Conservation (phyloP, 768 basidiomycete genomes). For the Hypsizygus marmoreus region DNA sequence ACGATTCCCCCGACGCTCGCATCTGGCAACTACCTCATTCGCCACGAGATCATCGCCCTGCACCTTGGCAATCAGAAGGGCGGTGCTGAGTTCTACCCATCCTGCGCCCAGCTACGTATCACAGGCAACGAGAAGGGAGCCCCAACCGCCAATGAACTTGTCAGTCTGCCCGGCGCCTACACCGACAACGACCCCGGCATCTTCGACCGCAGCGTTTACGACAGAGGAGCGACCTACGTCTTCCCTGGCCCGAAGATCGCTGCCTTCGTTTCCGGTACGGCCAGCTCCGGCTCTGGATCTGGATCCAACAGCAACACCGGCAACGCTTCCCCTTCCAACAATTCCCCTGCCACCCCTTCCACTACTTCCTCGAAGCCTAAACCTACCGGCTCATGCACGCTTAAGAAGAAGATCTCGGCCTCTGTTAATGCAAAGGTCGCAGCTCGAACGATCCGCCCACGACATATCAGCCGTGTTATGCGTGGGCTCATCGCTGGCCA, state of each 20-base stretch:
- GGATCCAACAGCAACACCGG: slow-evolving; percentile 7
- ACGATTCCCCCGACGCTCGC: slow-evolving; percentile 54
- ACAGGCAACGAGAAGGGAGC: slow-evolving; percentile 53
- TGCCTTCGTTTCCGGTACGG: slow-evolving; percentile 31
- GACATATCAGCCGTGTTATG: slow-evolving; percentile 32
- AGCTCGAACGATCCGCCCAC: slow-evolving; percentile 19
- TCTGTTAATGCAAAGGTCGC: slow-evolving; percentile 6
- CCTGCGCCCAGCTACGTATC: slow-evolving; percentile 62
- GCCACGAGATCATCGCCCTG: slow-evolving; percentile 80
- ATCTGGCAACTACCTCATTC: slow-evolving; percentile 73
- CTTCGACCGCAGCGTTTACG: slow-evolving; percentile 51
- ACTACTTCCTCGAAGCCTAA: slow-evolving; percentile 14
- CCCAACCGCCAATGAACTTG: slow-evolving; percentile 51
- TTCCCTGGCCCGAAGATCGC: slow-evolving; percentile 59
- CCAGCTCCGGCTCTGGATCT: slow-evolving; percentile 5
- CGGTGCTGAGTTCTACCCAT: slow-evolving; percentile 82
- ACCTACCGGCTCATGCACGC: slow-evolving; percentile 19
- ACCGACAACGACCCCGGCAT: slow-evolving; percentile 71
- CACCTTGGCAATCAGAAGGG: slow-evolving; percentile 58
- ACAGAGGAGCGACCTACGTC: slow-evolving; percentile 30
- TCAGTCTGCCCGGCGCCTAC: slow-evolving; percentile 75
- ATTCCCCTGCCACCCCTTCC: slow-evolving; percentile 9
- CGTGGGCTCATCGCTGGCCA: slow-evolving; percentile 21
- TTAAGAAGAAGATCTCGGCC: slow-evolving; percentile 16
- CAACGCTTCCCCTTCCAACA: not conserved